These are phyloP conservation scores for Angomonas ambiguus DNA, from an alignment of 208 protist genomes.

Conservation along the genomic window DNA sequence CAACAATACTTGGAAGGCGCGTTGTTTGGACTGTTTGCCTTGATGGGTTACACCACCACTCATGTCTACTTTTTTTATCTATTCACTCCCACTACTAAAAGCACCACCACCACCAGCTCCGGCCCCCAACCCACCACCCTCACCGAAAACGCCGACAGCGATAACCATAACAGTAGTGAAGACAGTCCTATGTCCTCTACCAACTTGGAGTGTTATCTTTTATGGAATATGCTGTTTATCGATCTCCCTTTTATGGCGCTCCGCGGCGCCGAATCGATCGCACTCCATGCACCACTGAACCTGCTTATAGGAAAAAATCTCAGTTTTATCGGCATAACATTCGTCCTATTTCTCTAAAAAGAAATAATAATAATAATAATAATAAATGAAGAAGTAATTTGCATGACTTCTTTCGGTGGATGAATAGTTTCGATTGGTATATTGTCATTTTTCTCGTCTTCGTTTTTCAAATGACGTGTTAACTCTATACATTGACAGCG, in stretches of 20 bases:
- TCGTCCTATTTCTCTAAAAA: neutral
- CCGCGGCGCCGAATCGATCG: neutral
- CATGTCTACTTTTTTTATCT: neutral
- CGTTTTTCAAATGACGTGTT: too few species aligned
- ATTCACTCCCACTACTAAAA: neutral
- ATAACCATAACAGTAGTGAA: too few species aligned
- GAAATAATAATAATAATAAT: too few species aligned
- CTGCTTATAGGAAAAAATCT: neutral
- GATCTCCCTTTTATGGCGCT: neutral
- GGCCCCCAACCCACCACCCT: too few species aligned
- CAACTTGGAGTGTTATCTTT: neutral
- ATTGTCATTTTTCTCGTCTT: conserved; percentile 1
- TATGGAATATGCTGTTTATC: neutral
- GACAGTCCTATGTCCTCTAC: too few species aligned
- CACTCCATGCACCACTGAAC: neutral
- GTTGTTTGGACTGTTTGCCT: neutral
- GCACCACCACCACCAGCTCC: neutral
- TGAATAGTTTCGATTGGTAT: neutral
- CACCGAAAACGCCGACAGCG: neutral
- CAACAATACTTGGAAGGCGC: neutral
- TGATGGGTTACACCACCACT: neutral
- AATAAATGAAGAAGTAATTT: too few species aligned
- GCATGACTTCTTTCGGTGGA: too few species aligned
- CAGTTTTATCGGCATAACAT: neutral
- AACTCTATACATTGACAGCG: too few species aligned